Percentiles rank a stretch among this genome's conserved stretches.
phyloP scores from a whole-genome alignment of 169 alveolate genomes.

The Babesia bigemina region DNA sequence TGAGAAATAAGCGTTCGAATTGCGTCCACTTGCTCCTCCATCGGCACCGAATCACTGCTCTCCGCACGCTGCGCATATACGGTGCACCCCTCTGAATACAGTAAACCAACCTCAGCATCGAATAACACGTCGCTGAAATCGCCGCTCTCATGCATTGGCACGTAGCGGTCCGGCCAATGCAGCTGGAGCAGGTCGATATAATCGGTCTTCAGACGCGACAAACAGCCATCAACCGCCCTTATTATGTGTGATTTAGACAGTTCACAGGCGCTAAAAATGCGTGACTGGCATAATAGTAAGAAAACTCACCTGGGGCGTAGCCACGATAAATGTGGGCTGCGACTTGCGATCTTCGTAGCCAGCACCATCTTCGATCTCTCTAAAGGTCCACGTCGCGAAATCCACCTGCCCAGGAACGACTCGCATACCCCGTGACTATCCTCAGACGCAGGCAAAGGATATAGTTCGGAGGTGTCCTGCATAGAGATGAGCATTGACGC shows the following conservation, averaged over 20 bases:
- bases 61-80: neutral
- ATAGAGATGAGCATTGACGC: neutral
- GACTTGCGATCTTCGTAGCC: slow-evolving; percentile 80
- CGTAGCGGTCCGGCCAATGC: slow-evolving; percentile 86
- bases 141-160: slow-evolving; percentile 78
- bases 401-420: slow-evolving; percentile 72
- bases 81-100: neutral
- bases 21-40: slow-evolving; percentile 82
- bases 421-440: slow-evolving; percentile 76
- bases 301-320: slow-evolving; percentile 22
- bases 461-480: slow-evolving; percentile 85
- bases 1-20: slow-evolving; percentile 63
- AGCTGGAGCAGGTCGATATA: slow-evolving; percentile 82
- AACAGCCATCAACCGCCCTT: slow-evolving; percentile 74
- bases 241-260: slow-evolving; percentile 68
- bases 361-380: slow-evolving; percentile 69
- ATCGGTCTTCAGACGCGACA: slow-evolving; percentile 73
- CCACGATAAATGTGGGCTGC: slow-evolving; percentile 69
- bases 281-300: too few relatives aligned
- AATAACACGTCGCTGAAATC: slow-evolving; percentile 75
- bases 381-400: slow-evolving; percentile 62
- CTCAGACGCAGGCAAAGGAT: slow-evolving; percentile 82
- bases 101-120: slow-evolving; percentile 57
- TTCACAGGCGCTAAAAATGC: slow-evolving; percentile 44
- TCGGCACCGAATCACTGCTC: slow-evolving; percentile 32